Percentiles rank a stretch among this genome's conserved stretches.
phyloP scores from a whole-genome alignment of 768 basidiomycete species.

The Naganishia onofrii region DNA sequence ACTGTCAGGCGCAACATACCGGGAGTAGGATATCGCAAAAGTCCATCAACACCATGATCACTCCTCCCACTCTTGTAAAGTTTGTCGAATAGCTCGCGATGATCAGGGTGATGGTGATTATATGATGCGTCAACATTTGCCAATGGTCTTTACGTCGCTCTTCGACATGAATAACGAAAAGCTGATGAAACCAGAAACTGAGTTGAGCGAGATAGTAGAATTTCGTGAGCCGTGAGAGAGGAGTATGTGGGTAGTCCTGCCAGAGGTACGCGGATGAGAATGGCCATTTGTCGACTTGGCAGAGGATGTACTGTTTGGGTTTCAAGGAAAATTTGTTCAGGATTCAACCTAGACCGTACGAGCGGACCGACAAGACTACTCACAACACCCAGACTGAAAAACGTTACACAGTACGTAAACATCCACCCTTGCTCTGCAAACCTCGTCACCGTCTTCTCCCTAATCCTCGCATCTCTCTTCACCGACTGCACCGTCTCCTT shows the following conservation, averaged over 20 bases:
- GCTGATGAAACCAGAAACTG: constrained; percentile 87
- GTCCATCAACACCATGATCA: constrained; percentile 91
- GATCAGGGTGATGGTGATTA: constrained; percentile 81
- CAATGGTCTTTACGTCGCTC: constrained; percentile 84
- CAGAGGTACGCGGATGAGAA: constrained; percentile 69
- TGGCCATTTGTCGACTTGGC: constrained; percentile 65
- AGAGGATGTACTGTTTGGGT: constrained; percentile 80
- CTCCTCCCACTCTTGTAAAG: constrained; percentile 81
- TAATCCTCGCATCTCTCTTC: constrained; percentile 58
- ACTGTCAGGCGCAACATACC: constrained; percentile 57
- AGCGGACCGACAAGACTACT: constrained; percentile 51
- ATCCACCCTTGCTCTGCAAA: constrained; percentile 97
- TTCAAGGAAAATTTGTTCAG: background rate
- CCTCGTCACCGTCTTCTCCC: constrained; percentile 71
- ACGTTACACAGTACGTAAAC: constrained; percentile 71
- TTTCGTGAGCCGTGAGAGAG: constrained; percentile 76
- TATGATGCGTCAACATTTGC: constrained; percentile 95
- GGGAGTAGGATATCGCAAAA: constrained; percentile 88
- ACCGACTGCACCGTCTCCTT: constrained; percentile 26
- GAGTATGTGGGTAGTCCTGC: constrained; percentile 76
- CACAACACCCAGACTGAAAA: constrained; percentile 77
- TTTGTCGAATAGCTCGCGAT: constrained; percentile 73
- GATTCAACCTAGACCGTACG: background rate
- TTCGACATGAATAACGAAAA: constrained; percentile 89
- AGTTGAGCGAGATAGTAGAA: constrained; percentile 82